Evolutionary conservation across 164 flowering plant species (phyloP).

Genomic region (Paratinospora sagittata): DNA sequence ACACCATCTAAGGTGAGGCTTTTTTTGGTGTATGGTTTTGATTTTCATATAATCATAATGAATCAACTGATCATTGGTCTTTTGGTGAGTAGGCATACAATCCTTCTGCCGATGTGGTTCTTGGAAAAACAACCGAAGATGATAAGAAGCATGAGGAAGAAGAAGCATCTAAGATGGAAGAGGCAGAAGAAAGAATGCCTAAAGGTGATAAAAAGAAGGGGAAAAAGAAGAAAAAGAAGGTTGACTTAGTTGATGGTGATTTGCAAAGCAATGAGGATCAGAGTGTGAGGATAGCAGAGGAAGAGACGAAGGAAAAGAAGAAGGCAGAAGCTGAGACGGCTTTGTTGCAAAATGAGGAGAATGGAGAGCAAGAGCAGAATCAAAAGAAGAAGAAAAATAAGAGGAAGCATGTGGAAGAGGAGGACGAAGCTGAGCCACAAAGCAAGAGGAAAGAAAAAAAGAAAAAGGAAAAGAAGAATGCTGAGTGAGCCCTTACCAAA

Average conservation of each 20-base stretch:
- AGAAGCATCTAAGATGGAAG: slow-evolving; percentile 13
- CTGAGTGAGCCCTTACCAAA: background rate
- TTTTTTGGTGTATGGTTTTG: background rate
- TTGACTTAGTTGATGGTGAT: slow-evolving; percentile 14
- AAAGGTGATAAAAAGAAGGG: slow-evolving; percentile 36
- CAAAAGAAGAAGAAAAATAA: slow-evolving; percentile 44
- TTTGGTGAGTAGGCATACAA: slow-evolving; percentile 52
- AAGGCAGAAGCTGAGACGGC: slow-evolving; percentile 15
- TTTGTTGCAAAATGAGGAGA: slow-evolving; percentile 8
- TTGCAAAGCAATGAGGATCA: slow-evolving; percentile 9
- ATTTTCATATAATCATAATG: background rate
- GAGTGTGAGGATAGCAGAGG: slow-evolving; percentile 12
- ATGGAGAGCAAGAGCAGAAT: slow-evolving; percentile 15
- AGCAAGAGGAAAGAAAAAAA: slow-evolving; percentile 40
- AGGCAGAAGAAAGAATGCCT: slow-evolving; percentile 18
- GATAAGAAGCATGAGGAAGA: slow-evolving; percentile 31
- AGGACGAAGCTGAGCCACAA: slow-evolving; percentile 24
- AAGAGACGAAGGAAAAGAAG: slow-evolving; percentile 22
- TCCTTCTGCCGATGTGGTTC: slow-evolving; percentile 60
- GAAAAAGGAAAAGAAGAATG: slow-evolving; percentile 34
- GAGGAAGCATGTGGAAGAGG: slow-evolving; percentile 41
- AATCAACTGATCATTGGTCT: background rate
- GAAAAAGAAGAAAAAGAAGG: slow-evolving; percentile 37
- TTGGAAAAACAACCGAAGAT: slow-evolving; percentile 25
- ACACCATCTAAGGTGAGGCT: slow-evolving; percentile 78